Evolutionary conservation across 768 basidiomycete species (phyloP).

Genomic region (Gloeopeniophorella convolvens): DNA sequence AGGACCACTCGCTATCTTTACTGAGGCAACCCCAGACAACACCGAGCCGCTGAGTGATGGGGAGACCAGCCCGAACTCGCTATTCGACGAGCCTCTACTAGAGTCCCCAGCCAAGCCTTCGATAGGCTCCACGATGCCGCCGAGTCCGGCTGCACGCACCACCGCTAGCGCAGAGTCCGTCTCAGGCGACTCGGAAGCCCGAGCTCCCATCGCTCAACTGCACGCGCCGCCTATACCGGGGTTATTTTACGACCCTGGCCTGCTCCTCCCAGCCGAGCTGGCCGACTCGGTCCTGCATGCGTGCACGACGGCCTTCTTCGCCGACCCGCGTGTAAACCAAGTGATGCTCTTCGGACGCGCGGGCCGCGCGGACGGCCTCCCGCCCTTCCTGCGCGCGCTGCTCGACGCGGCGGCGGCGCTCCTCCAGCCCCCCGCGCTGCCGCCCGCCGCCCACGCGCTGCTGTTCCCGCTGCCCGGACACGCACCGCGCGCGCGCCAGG

Average conservation of each 20-base stretch:
- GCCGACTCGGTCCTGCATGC: conserved; percentile 42
- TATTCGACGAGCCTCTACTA: conserved; percentile 41
- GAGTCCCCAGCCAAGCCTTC: neutral
- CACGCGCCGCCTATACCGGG: conserved; percentile 55
- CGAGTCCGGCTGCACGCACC: neutral
- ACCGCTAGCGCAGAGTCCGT: neutral
- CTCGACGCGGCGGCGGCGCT: conserved; percentile 43
- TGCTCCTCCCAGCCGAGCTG: conserved; percentile 45
- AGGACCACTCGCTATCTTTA: neutral
- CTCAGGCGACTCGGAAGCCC: conserved; percentile 4
- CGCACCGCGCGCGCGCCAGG: conserved; percentile 59
- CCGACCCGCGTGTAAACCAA: conserved; percentile 52
- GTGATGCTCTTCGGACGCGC: conserved; percentile 78
- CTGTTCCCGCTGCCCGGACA: conserved; percentile 47
- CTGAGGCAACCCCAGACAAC: neutral
- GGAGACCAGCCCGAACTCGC: conserved; percentile 34
- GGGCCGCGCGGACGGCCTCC: conserved; percentile 36
- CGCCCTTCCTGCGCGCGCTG: conserved; percentile 47
- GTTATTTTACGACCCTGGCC: conserved; percentile 50
- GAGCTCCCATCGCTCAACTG: conserved; percentile 26
- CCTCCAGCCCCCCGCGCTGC: conserved; percentile 42
- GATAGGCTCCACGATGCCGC: conserved; percentile 2
- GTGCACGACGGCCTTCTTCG: conserved; percentile 56
- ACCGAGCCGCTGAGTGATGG: conserved; percentile 1
- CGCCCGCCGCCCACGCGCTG: conserved; percentile 42